Evolutionary conservation across 2,329 filamentous ascomycete species (phyloP), one percentile per base, ranked within the genome.

Genomic region (Phaeoacremonium minimum): DNA sequence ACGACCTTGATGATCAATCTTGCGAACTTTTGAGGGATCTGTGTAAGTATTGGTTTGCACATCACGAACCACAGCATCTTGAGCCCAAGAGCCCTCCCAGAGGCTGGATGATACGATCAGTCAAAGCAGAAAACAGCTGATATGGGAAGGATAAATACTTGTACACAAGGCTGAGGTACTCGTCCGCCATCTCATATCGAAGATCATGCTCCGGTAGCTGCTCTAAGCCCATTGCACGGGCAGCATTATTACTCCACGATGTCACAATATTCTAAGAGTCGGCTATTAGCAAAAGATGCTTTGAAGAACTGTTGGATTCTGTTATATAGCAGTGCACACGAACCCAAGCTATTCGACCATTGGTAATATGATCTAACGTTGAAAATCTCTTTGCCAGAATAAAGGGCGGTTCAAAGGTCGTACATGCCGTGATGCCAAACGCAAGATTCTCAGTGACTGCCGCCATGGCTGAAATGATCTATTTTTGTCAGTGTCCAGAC

Each of bases 241-340:
- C 30, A 15, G 35, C 35, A n/a, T 37, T 37, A 15, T 37, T 30
- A 26, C 35, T 37, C 35, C 35, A 37, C 11, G 35, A 37, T 13
- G 35, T 37, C 14, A 37, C 35, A 15, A 37, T 37, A 19, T 32
- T 37, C 35, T 37, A 15, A 12, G 7, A 5, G 14, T n/a, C 22
- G 22, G 22, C 9, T 26, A 9, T n/a, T n/a, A n/a, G n/a, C n/a
- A n/a, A n/a, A n/a, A n/a, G n/a, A n/a, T n/a, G n/a, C n/a, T n/a
- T n/a, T n/a, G n/a, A n/a, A n/a, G n/a, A n/a, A n/a, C n/a, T n/a
- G n/a, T n/a, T n/a, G n/a, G n/a, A n/a, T n/a, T n/a, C n/a, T n/a
- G n/a, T n/a, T n/a, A n/a, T n/a, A n/a, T n/a, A n/a, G n/a, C n/a
- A n/a, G n/a, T n/a, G n/a, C n/a, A n/a, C n/a, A 17, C 35, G n/a